A percentile compares a stretch with the other conserved stretches of the same genome.
Conservation (phyloP, 768 basidiomycete genomes). For the Xerocomellus chrysenteron region DNA sequence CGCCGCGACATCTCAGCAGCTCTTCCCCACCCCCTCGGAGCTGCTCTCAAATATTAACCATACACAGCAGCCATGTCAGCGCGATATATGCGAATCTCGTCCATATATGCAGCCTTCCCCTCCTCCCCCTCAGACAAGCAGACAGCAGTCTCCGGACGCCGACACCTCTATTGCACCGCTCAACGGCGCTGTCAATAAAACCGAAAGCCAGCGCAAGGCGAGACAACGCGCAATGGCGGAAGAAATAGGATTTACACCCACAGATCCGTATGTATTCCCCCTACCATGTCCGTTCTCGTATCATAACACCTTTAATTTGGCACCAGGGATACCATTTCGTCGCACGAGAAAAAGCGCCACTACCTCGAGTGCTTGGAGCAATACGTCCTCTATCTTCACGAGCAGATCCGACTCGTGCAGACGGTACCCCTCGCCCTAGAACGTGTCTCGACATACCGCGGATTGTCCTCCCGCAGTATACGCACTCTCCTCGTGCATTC, state of each 20-base stretch:
- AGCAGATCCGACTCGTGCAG: conserved; percentile 55
- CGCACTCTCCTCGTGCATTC: conserved; percentile 71
- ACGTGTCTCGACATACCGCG: conserved; percentile 50
- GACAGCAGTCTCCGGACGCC: conserved; percentile 14
- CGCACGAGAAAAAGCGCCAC: conserved; percentile 74
- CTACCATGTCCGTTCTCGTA: neutral
- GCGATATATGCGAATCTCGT: conserved; percentile 1
- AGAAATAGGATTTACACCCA: conserved; percentile 54
- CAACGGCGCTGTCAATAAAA: conserved; percentile 24
- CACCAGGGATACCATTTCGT: conserved; percentile 66
- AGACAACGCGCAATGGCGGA: conserved; percentile 58
- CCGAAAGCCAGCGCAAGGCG: conserved; percentile 54
- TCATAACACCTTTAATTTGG: neutral
- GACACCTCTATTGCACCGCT: neutral
- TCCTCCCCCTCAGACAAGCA: conserved; percentile 3
- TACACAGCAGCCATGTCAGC: conserved; percentile 3
- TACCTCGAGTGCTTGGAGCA: conserved; percentile 74
- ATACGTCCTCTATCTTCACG: conserved; percentile 64
- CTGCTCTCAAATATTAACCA: conserved; percentile 47
- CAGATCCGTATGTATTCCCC: conserved; percentile 53
- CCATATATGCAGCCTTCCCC: conserved; percentile 11
- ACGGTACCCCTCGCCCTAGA: conserved; percentile 47
- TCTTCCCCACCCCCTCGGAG: conserved; percentile 67
- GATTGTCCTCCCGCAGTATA: conserved; percentile 62
- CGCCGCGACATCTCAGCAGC: conserved; percentile 29